A percentile compares a stretch with the other conserved stretches of the same genome.
Conservation (phyloP, 306 rosid species). For the Dalbergia cultrata region DNA sequence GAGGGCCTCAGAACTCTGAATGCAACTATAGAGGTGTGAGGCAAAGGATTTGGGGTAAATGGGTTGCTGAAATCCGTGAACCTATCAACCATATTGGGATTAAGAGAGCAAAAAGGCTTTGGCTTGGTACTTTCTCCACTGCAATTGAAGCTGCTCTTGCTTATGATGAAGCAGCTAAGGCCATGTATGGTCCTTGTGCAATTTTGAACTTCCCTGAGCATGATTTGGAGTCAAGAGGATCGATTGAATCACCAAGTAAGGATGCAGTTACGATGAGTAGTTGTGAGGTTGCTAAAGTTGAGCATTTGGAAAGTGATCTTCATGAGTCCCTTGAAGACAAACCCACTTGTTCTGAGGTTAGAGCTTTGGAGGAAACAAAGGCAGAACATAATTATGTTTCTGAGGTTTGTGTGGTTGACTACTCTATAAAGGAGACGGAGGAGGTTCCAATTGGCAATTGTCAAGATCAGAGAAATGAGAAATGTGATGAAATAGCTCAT, state of each 20-base stretch:
- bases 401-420: constrained; percentile 19
- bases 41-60: constrained; percentile 95
- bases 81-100: constrained; percentile 49
- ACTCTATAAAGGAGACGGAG: constrained; percentile 35
- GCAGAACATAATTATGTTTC: constrained; percentile 20
- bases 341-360: constrained; percentile 14
- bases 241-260: constrained; percentile 36
- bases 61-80: constrained; percentile 94
- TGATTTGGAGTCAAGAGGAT: constrained; percentile 8
- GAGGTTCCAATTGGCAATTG: constrained; percentile 45
- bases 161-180: constrained; percentile 87
- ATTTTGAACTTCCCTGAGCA: constrained; percentile 70
- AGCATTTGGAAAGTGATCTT: constrained; percentile 5
- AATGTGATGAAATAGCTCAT: constrained; percentile 1
- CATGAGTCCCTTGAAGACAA: constrained; percentile 22
- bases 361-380: constrained; percentile 26
- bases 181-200: constrained; percentile 79
- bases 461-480: constrained; percentile 11
- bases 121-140: constrained; percentile 96
- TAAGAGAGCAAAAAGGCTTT: constrained; percentile 65
- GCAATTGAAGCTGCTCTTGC: constrained; percentile 84
- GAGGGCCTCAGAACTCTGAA: constrained; percentile 83
- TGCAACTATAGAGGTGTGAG: constrained; percentile 85
- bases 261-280: neutral
- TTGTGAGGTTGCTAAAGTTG: constrained; percentile 35